A percentile compares a stretch with the other conserved stretches of the same genome.
These are phyloP conservation scores for Dispira parvispora DNA, from an alignment of 192 early-diverging fungal species.

Conservation along the genomic window DNA sequence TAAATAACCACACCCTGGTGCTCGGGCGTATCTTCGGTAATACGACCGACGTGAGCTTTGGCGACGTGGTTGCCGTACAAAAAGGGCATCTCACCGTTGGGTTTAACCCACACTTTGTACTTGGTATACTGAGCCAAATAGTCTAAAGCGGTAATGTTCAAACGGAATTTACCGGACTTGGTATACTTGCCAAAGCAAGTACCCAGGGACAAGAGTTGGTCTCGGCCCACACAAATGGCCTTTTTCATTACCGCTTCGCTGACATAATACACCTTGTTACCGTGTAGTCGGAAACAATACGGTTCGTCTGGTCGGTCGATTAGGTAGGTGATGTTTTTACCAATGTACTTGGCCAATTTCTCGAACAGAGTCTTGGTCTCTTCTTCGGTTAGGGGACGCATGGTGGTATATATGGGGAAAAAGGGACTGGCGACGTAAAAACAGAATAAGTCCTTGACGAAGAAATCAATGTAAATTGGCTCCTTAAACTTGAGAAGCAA, in stretches of 20 bases:
- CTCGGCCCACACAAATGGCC: slow-evolving; percentile 64
- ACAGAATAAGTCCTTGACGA: too few relatives aligned
- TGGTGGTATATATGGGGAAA: slow-evolving; percentile 16
- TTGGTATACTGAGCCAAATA: slow-evolving; percentile 88
- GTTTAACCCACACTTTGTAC: slow-evolving; percentile 99
- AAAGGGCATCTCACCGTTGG: slow-evolving; percentile 98
- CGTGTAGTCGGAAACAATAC: slow-evolving; percentile 90
- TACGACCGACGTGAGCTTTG: slow-evolving; percentile 91
- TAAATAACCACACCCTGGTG: slow-evolving; percentile 93
- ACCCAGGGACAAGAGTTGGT: slow-evolving; percentile 79
- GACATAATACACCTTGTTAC: slow-evolving; percentile 94
- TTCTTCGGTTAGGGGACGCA: slow-evolving; percentile 94
- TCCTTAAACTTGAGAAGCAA: too few relatives aligned
- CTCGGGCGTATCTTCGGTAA: slow-evolving; percentile 96
- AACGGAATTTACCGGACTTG: slow-evolving; percentile 90
- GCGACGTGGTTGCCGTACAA: slow-evolving; percentile 95
- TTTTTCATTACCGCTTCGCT: slow-evolving; percentile 85
- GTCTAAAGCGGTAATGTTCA: slow-evolving; percentile 86
- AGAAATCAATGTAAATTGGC: too few relatives aligned
- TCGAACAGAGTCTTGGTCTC: slow-evolving; percentile 96
- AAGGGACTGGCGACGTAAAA: too few relatives aligned
- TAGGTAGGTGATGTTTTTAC: slow-evolving; percentile 84
- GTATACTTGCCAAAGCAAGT: slow-evolving; percentile 99
- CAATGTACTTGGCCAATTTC: slow-evolving; percentile 97
- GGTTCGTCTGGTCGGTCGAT: slow-evolving; percentile 93